Base-by-base conservation (phyloP, 2,329 filamentous ascomycete species). In the Botrytis medusae region DNA sequence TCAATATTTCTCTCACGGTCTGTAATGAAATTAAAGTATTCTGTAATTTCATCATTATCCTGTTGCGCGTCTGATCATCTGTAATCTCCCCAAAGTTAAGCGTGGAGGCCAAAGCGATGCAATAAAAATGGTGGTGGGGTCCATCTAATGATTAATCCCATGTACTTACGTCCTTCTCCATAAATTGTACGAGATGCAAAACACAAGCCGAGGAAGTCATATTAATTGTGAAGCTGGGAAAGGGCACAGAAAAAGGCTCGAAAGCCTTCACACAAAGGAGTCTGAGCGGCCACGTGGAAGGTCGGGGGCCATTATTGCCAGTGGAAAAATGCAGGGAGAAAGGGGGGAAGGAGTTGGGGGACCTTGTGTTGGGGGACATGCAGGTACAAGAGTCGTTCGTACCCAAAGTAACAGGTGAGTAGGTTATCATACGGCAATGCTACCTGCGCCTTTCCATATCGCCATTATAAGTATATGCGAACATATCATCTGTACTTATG, bases 201-300 rank as follows among this genome's bases (percentile, higher is more conserved):
- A 40, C 57, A 46, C 16, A 22, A 37, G 57, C 29, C 69, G 54
- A 63, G 59, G 32, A 51, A 54, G 51, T 20, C 34, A 29, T 59
- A 22, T 64, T 42, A 34, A 18, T 68, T 37, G 29, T 44, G 20
- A 71, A 71, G 46, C 37, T 68, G 29, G 64, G 32, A 51, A 20
- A n/a, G 37, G 42, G n/a, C 48, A 61, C 48, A 46, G 18, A 46
- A 46, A 54, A 69, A 46, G 67, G 51, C 29, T 25, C 32, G 48
- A 25, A 20, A n/a, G 22, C 12, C 51, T 69, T 60, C 29, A 59
- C n/a, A 69, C 51, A 61, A 62, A 22, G 14, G 40, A 72, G 62
- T 72, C 62, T 67, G 62, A 68, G 62, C 62, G 62, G 61, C 70
- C 70, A 72, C 70, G 70, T 72, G 70, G 70, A 68, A 32, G 48